A percentile compares a stretch with the other conserved stretches of the same genome.
These are phyloP conservation scores for Boletus edulis DNA, from an alignment of 768 basidiomycete species.

Conservation along the genomic window DNA sequence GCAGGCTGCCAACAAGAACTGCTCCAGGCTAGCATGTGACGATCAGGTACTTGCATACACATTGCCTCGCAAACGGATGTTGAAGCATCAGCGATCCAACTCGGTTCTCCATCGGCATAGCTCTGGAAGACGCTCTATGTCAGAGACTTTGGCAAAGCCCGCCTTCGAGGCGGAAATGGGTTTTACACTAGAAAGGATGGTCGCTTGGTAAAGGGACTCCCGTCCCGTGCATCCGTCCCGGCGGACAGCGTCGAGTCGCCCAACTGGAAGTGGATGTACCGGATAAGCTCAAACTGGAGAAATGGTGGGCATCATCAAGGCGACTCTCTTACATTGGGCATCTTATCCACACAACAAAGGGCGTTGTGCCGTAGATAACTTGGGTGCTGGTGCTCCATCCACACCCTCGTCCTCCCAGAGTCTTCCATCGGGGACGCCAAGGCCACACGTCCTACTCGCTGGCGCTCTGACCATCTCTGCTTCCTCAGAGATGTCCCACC, in stretches of 20 bases:
- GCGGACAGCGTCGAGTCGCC: conserved; percentile 30
- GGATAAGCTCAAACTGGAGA: conserved; percentile 80
- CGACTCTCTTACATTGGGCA: conserved; percentile 11
- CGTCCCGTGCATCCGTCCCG: conserved; percentile 41
- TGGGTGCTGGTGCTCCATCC: conserved; percentile 9
- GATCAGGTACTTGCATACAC: conserved; percentile 47
- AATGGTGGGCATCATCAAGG: conserved; percentile 48
- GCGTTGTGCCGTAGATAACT: conserved; percentile 53
- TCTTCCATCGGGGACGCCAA: neutral
- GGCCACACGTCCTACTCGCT: conserved; percentile 52
- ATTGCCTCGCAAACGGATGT: conserved; percentile 7
- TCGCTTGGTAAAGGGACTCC: conserved; percentile 56
- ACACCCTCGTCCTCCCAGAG: conserved; percentile 1
- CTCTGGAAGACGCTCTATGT: conserved; percentile 72
- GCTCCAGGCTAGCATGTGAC: conserved; percentile 64
- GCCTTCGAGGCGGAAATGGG: conserved; percentile 67
- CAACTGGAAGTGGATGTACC: conserved; percentile 87
- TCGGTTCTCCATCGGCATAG: conserved; percentile 25
- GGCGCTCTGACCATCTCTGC: conserved; percentile 61
- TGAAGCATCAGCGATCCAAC: conserved; percentile 11
- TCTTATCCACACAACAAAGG: conserved; percentile 42
- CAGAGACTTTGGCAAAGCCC: conserved; percentile 59
- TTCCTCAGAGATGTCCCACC: conserved; percentile 36
- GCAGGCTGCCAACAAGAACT: conserved; percentile 62
- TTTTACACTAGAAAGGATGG: conserved; percentile 56